phyloP scores from a whole-genome alignment of 345 rosid genomes.

The Populus deltoides region DNA sequence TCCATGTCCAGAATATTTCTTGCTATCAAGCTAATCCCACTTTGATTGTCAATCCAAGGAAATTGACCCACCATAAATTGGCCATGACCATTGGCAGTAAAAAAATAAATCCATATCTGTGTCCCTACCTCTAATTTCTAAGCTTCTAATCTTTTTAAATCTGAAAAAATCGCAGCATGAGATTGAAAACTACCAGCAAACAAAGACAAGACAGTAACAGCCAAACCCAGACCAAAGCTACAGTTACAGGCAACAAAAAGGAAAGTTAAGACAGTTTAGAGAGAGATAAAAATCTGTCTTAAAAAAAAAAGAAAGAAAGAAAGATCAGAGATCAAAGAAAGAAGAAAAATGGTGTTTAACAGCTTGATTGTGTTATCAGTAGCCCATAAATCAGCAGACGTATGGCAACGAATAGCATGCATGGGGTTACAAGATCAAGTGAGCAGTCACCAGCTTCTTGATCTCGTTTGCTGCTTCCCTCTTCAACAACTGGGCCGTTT shows the following conservation, averaged over 20 bases:
- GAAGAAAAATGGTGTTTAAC: slow-evolving; percentile 53
- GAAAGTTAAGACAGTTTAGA: neutral
- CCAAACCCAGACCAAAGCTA: neutral
- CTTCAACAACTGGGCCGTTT: slow-evolving; percentile 62
- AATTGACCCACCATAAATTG: no score
- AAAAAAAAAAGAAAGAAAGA: neutral
- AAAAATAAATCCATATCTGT: neutral
- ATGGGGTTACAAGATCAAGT: slow-evolving; percentile 41
- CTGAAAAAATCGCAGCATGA: neutral
- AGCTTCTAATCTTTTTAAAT: neutral
- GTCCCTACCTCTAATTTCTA: neutral
- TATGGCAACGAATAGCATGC: slow-evolving; percentile 47
- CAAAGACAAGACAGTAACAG: neutral
- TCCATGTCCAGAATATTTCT: no score
- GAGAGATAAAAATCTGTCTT: neutral
- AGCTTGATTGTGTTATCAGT: slow-evolving; percentile 38
- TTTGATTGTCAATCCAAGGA: no score
- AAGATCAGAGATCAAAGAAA: neutral
- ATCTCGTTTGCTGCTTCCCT: slow-evolving; percentile 66
- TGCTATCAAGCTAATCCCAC: no score
- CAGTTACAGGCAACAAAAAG: neutral
- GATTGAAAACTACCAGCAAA: no score
- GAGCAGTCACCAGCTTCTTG: slow-evolving; percentile 49
- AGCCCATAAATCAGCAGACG: slow-evolving; percentile 45
- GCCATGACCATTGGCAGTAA: no score